A percentile compares a stretch with the other conserved stretches of the same genome.
Conservation (phyloP, 1,284 basidiomycete species). For the Trametes sp. region DNA sequence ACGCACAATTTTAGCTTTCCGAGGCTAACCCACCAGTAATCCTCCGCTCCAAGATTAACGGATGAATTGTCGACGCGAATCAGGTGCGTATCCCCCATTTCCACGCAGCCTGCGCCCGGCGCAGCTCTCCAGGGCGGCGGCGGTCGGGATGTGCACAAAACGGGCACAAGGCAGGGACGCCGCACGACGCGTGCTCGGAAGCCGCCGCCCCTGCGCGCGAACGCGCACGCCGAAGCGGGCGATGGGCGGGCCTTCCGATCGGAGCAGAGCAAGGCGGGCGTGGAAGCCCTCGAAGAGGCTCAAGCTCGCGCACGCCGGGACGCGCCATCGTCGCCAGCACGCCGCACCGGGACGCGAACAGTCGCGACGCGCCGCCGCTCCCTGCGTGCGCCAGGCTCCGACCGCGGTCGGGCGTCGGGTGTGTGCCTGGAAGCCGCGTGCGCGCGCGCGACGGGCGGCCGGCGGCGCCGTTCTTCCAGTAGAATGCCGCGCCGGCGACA, state of each 20-base stretch:
- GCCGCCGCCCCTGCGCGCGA: not conserved
- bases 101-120: not conserved
- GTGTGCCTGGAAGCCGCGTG: constrained; percentile 16
- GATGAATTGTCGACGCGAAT: not conserved
- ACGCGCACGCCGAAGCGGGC: not conserved
- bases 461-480: not conserved
- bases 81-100: not conserved
- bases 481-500: not conserved
- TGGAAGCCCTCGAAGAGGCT: constrained; percentile 1
- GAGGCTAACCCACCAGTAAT: too few relatives aligned
- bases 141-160: not conserved
- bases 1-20: not conserved
- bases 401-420: constrained; percentile 11
- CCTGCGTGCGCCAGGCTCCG: constrained; percentile 11
- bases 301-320: not conserved
- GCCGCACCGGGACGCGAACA: constrained; percentile 13
- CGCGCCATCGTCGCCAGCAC: not conserved
- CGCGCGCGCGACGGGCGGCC: not conserved
- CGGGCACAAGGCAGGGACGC: not conserved
- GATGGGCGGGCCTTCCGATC: constrained; percentile 9
- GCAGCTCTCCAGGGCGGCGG: not conserved
- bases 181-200: not conserved
- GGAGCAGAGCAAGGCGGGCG: constrained; percentile 12
- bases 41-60: not conserved
- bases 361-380: constrained; percentile 13